A percentile compares a stretch with the other conserved stretches of the same genome.
phyloP scores from a whole-genome alignment of 768 basidiomycete genomes.

The Tylopilus intermedius region DNA sequence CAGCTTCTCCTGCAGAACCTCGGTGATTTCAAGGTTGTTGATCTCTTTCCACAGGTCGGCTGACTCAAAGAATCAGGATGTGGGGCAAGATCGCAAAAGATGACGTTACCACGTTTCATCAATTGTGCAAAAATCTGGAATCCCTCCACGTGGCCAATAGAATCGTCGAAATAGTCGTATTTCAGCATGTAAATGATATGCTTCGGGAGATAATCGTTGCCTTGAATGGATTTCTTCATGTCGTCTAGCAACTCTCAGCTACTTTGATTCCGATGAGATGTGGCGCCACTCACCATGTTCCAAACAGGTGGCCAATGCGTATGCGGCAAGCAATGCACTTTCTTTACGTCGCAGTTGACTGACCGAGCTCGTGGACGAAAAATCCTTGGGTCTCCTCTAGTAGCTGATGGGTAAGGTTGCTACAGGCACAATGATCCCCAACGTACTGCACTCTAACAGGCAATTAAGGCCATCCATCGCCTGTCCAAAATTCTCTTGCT shows the following conservation, averaged over 20 bases:
- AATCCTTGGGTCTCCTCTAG: slow-evolving; percentile 10
- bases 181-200: slow-evolving; percentile 21
- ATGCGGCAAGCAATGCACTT: slow-evolving; percentile 19
- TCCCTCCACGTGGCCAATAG: slow-evolving; percentile 20
- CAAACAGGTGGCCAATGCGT: slow-evolving; percentile 17
- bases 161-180: slow-evolving; percentile 23
- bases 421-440: background rate
- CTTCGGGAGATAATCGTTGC: slow-evolving; percentile 10
- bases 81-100: background rate
- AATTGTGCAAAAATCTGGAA: slow-evolving; percentile 23
- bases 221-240: slow-evolving; percentile 12
- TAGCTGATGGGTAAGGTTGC: background rate
- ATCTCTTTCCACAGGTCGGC: slow-evolving; percentile 13
- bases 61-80: slow-evolving; percentile 3
- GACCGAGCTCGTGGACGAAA: slow-evolving; percentile 11
- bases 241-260: slow-evolving; percentile 6
- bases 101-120: slow-evolving; percentile 16
- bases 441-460: slow-evolving; percentile 17
- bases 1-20: slow-evolving; percentile 17
- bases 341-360: slow-evolving; percentile 15
- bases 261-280: background rate
- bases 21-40: slow-evolving; percentile 9
- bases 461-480: slow-evolving; percentile 21
- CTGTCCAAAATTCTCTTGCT: slow-evolving; percentile 10
- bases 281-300: slow-evolving; percentile 10